A percentile compares a stretch with the other conserved stretches of the same genome.
Evolutionary conservation across 371 early-diverging fungal species (phyloP).

Genomic region (Zychaea mexicana): DNA sequence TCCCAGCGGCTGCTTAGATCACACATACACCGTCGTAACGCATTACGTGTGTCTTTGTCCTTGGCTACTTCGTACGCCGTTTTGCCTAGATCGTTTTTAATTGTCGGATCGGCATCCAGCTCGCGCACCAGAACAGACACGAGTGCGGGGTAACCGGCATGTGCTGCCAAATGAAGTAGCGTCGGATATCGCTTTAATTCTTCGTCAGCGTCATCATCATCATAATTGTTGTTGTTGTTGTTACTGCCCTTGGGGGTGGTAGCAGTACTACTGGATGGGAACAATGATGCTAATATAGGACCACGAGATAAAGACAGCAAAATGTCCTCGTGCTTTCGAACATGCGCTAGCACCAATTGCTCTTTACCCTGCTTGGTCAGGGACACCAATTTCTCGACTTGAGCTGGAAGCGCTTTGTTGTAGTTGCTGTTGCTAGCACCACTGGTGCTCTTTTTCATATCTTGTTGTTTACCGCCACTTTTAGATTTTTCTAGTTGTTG

Average conservation of each 20-base stretch:
- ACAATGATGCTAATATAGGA: slow-evolving; percentile 1
- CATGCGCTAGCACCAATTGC: slow-evolving; percentile 38
- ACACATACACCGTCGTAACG: slow-evolving; percentile 76
- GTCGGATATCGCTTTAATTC: slow-evolving; percentile 65
- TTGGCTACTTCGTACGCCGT: slow-evolving; percentile 84
- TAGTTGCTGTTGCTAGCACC: too few species aligned
- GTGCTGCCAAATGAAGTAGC: slow-evolving; percentile 71
- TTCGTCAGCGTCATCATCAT: slow-evolving; percentile 15
- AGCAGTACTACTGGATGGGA: background rate
- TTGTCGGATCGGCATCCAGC: slow-evolving; percentile 80
- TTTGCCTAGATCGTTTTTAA: slow-evolving; percentile 58
- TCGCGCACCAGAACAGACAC: slow-evolving; percentile 67
- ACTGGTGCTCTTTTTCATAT: slow-evolving; percentile 9
- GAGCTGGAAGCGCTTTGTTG: too few species aligned
- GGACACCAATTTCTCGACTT: slow-evolving; percentile 40
- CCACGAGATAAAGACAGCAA: slow-evolving; percentile 7
- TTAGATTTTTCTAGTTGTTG: slow-evolving; percentile 30
- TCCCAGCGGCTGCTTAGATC: slow-evolving; percentile 67
- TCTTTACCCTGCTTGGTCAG: slow-evolving; percentile 61
- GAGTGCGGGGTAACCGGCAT: slow-evolving; percentile 53
- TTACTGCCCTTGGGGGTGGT: too few species aligned
- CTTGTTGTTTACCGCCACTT: slow-evolving; percentile 5
- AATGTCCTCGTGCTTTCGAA: slow-evolving; percentile 35
- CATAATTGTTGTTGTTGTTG: background rate
- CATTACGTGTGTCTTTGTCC: slow-evolving; percentile 77